Evolutionary conservation across 169 alveolate species (phyloP).

Genomic region (Cryptosporidium sp.): DNA sequence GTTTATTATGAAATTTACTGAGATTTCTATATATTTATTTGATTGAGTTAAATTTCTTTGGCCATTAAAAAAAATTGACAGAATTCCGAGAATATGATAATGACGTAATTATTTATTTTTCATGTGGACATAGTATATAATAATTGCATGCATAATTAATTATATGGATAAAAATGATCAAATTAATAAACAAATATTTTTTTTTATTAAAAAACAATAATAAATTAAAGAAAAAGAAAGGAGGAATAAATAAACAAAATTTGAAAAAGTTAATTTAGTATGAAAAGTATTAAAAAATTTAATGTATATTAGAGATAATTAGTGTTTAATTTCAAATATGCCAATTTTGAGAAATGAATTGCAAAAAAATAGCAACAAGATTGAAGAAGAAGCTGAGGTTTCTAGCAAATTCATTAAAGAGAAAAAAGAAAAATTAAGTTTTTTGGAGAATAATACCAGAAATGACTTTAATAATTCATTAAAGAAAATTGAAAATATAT

Average conservation of each 20-base stretch:
- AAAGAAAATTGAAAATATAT: conserved; percentile 30
- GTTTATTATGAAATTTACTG: neutral
- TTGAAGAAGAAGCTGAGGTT: neutral
- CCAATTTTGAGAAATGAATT: conserved; percentile 29
- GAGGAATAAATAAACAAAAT: neutral
- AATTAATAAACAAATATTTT: too few relatives aligned
- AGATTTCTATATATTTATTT: neutral
- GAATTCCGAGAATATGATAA: neutral
- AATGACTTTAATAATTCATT: conserved; percentile 29
- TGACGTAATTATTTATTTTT: conserved; percentile 6
- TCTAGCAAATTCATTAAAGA: neutral
- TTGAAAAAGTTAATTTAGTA: conserved; percentile 10
- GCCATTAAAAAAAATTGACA: neutral
- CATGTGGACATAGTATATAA: conserved; percentile 10
- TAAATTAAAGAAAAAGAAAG: neutral
- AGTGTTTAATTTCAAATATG: conserved; percentile 1
- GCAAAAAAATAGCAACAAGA: neutral
- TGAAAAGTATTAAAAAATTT: neutral
- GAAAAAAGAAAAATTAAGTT: conserved; percentile 10
- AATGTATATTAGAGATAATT: neutral
- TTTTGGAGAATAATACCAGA: conserved; percentile 6
- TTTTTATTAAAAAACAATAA: neutral
- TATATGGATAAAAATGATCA: neutral
- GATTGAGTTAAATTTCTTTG: neutral
- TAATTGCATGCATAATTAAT: neutral